Base-by-base conservation (phyloP, 2,329 filamentous ascomycete genomes). In the Leptographium radiaticola region DNA sequence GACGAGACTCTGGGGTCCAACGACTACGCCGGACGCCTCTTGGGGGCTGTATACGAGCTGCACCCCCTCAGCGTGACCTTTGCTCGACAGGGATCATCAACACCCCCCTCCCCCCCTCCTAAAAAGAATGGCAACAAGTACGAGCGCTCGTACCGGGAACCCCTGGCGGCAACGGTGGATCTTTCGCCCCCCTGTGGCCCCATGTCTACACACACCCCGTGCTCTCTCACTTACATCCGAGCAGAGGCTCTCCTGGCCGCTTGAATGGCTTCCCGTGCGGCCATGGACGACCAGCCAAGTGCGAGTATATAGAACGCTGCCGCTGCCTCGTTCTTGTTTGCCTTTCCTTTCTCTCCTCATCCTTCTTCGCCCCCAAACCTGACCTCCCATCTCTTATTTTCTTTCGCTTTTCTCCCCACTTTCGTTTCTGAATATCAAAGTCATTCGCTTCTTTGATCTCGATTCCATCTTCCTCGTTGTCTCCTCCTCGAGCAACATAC, bases 361-460 rank as follows among this genome's bases (percentile, higher is more conserved):
- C 30, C 36, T n/a, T 25, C 25, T 25, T 25, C 25, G 25, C 25
- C 25, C 25, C 25, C 25, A 25, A 25, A 25, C 25, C 25, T 25
- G 25, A 25, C 25, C 25, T 25, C 25, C 25, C 25, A 42, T 40
- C 40, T 40, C 33, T 16, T 2, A 15, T 34, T 8, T 46, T 39
- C 51, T 52, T 49, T 42, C 25, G 49, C 15, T 49, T 42, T 36
- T 8, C 16, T 47, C 30, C 7, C 30, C 36, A 45, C 31, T 10
- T 49, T 60, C 52, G 54, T 25, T 66, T 67, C 65, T 61, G 55
- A 63, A 66, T 68, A 67, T 67, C 71, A 76, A 75, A 75, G 72
- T 73, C 76, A 77, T 74, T 80, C 76, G 74, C 71, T 80, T 71
- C 67, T 73, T 77, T 77, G 67, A 64, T 74, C 66, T 66, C 60